phyloP scores from a whole-genome alignment of 352 stramenopile species.

The Phytophthora boehmeriae region DNA sequence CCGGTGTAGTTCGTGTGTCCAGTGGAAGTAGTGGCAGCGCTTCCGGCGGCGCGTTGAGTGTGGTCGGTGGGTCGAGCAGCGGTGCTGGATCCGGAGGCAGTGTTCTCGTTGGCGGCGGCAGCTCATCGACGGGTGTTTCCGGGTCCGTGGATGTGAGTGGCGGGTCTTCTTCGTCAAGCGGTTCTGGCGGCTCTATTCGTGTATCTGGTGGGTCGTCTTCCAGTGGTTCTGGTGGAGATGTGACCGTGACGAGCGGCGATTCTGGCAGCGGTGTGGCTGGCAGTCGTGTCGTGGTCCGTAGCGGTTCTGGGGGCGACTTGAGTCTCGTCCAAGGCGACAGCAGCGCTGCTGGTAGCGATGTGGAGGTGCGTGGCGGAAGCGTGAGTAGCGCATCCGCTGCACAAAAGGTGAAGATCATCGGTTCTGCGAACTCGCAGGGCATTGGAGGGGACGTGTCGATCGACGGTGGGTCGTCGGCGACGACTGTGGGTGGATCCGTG shows the following conservation, averaged over 20 bases:
- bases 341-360: conserved; percentile 23
- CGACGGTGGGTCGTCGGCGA: conserved; percentile 24
- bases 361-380: conserved; percentile 29
- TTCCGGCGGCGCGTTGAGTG: conserved; percentile 19
- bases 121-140: conserved; percentile 9
- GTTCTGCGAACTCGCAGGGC: conserved; percentile 29
- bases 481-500: conserved; percentile 18
- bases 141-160: conserved; percentile 8
- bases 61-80: conserved; percentile 18
- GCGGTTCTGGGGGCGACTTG: conserved; percentile 26
- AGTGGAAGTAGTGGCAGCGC: conserved; percentile 25
- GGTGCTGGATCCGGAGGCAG: conserved; percentile 7
- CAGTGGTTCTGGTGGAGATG: conserved; percentile 25
- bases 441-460: conserved; percentile 31
- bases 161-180: conserved; percentile 24
- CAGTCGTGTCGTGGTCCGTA: conserved; percentile 24
- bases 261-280: conserved; percentile 14
- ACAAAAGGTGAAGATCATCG: conserved; percentile 29
- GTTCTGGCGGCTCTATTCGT: conserved; percentile 12
- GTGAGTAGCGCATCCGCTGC: conserved; percentile 17
- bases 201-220: conserved; percentile 28
- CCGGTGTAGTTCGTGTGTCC: conserved; percentile 26
- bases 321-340: conserved; percentile 27
- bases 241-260: conserved; percentile 29
- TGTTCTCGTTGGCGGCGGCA: conserved; percentile 16